Percentiles rank a stretch among this genome's conserved stretches.
phyloP scores from a whole-genome alignment of 1,284 basidiomycete species.

The Erythrobasidium hasegawianum region DNA sequence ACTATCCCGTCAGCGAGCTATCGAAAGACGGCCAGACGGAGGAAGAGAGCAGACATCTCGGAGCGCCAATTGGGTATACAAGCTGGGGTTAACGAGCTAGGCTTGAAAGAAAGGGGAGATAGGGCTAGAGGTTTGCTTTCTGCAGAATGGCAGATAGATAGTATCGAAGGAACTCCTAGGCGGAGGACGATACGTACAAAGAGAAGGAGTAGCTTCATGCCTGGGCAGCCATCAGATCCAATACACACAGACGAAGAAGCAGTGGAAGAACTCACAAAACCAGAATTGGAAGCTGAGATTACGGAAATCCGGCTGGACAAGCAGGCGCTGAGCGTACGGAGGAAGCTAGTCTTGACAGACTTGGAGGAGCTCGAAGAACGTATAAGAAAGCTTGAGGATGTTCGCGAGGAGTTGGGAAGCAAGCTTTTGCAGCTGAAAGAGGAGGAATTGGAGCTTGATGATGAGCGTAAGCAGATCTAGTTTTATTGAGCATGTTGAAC shows the following conservation, averaged over 20 bases:
- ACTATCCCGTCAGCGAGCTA: conserved; percentile 29
- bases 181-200: conserved; percentile 16
- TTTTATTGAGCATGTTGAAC: too few relatives aligned
- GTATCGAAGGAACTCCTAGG: conserved; percentile 28
- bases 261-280: conserved; percentile 20
- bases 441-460: conserved; percentile 91
- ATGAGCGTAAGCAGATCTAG: conserved; percentile 66
- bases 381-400: conserved; percentile 77
- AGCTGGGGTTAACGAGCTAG: conserved; percentile 19
- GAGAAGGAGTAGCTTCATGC: conserved; percentile 29
- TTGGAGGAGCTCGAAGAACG: conserved; percentile 81
- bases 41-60: conserved; percentile 24
- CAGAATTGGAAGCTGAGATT: conserved; percentile 70
- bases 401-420: conserved; percentile 73
- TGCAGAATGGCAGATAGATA: conserved; percentile 13
- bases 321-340: conserved; percentile 77
- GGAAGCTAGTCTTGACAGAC: conserved; percentile 78
- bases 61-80: conserved; percentile 31
- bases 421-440: conserved; percentile 84
- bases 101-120: conserved; percentile 27
- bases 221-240: conserved; percentile 6
- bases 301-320: conserved; percentile 81
- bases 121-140: conserved; percentile 24
- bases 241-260: neutral
- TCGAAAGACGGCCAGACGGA: conserved; percentile 21